These are phyloP conservation scores for Paraleonurus japonicus DNA, from an alignment of 257 asterid genomes.

Conservation along the genomic window DNA sequence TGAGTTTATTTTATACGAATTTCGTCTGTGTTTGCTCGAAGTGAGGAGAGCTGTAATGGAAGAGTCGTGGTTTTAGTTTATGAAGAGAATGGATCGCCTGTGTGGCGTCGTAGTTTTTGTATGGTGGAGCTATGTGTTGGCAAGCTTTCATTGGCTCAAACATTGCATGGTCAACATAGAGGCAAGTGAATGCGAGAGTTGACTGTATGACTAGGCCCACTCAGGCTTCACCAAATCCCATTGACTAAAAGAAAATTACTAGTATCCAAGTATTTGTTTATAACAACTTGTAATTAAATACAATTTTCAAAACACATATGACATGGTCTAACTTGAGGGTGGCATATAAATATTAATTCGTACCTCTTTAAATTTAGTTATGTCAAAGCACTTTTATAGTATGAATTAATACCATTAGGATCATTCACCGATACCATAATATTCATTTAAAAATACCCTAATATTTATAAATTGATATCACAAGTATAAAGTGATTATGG, in stretches of 20 bases:
- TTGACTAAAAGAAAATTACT: neutral
- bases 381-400: no score
- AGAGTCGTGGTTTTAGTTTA: constrained; percentile 14
- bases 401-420: no score
- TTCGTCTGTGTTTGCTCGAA: neutral
- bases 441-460: no score
- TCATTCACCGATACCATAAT: no score
- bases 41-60: constrained; percentile 1
- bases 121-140: neutral
- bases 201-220: constrained; percentile 14
- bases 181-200: neutral
- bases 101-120: neutral
- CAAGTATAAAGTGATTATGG: no score
- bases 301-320: neutral
- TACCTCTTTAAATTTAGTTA: no score
- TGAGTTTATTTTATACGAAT: neutral
- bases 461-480: no score
- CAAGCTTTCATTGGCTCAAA: neutral
- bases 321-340: neutral
- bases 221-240: constrained; percentile 26
- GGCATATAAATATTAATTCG: no score
- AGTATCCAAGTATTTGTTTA: neutral
- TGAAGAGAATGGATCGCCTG: neutral
- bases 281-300: no score
- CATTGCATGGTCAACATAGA: neutral